Base-by-base conservation (phyloP, 768 basidiomycete species). In the Dioszegia crocea region DNA sequence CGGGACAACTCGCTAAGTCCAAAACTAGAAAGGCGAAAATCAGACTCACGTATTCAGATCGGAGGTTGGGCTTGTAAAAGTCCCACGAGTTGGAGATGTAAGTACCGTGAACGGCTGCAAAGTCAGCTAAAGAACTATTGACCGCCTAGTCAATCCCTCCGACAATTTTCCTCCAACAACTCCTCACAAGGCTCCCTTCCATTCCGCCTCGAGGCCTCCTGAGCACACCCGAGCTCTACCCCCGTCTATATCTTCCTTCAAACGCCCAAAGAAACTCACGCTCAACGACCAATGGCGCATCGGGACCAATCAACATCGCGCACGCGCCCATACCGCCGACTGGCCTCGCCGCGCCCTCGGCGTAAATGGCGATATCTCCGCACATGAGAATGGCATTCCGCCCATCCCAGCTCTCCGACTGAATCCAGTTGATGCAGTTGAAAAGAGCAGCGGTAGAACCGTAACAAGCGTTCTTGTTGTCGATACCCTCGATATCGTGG, bases 401-500 rank as follows among this genome's bases (percentile, higher is more conserved):
- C 49, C 94, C 94, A 69, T 99, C 94, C 96, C 94, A 99, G 4
- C 88, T 91, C 49, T 85, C 85, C 33, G 87, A 88, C 77, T 99
- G 94, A 60, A 97, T 81, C 96, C 96, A 99, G 83, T 99, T 99
- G 75, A 94, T 82, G 47, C 91, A 89, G 79, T 99, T 99, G 86
- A 97, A 99, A 57, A 99, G 85, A 3, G 96, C 96, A 44, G 96
- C 96, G 23, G 96, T 99, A 33, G 91, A 93, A 27, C 96, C 96
- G 72, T 99, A 99, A 82, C 96, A 99, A 19, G 96, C 96, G 76
- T 97, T 99, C 82, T 98, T 98, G 45, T 89, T 92, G 80, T 99
- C 96, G 77, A 99, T 88, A 67, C 96, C 96, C 80, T 99, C 96
- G 57, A 99, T 91, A 74, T 99, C 96, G 69, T 84, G 84, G 84